Conservation (phyloP, 1,139 yeast genomes). For the Yamadazyma sp. region DNA sequence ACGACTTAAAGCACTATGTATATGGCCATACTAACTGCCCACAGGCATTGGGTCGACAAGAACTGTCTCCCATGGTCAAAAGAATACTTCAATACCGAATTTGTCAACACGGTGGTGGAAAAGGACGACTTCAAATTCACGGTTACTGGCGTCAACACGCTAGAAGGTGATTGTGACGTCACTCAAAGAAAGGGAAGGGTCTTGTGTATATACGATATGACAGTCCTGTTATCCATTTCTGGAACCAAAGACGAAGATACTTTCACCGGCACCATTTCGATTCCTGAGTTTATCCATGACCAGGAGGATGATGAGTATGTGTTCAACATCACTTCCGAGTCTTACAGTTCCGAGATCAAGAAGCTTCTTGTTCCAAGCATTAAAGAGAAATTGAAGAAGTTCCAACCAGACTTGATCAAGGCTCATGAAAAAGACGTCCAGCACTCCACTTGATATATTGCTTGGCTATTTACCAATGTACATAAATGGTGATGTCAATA, state of each 20-base stretch:
- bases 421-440: slow-evolving; percentile 64
- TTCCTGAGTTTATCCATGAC: slow-evolving; percentile 76
- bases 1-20: neutral
- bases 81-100: slow-evolving; percentile 49
- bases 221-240: slow-evolving; percentile 45
- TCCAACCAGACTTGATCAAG: slow-evolving; percentile 59
- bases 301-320: slow-evolving; percentile 64
- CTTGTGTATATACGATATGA: slow-evolving; percentile 69
- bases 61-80: slow-evolving; percentile 79
- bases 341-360: slow-evolving; percentile 38
- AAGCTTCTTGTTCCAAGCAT: slow-evolving; percentile 52
- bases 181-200: slow-evolving; percentile 82
- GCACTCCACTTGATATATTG: slow-evolving; percentile 35
- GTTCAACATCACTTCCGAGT: slow-evolving; percentile 47
- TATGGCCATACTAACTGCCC: slow-evolving; percentile 19
- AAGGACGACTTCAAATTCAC: slow-evolving; percentile 33
- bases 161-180: slow-evolving; percentile 76
- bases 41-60: slow-evolving; percentile 81
- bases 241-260: slow-evolving; percentile 29
- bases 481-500: neutral
- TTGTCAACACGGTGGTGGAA: slow-evolving; percentile 36
- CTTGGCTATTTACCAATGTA: neutral
- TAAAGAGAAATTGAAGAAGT: slow-evolving; percentile 47
- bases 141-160: slow-evolving; percentile 42
- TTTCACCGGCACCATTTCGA: slow-evolving; percentile 38